These are phyloP conservation scores for Pyricularia sp. DNA, from an alignment of 2,329 filamentous ascomycete species.

Conservation along the genomic window DNA sequence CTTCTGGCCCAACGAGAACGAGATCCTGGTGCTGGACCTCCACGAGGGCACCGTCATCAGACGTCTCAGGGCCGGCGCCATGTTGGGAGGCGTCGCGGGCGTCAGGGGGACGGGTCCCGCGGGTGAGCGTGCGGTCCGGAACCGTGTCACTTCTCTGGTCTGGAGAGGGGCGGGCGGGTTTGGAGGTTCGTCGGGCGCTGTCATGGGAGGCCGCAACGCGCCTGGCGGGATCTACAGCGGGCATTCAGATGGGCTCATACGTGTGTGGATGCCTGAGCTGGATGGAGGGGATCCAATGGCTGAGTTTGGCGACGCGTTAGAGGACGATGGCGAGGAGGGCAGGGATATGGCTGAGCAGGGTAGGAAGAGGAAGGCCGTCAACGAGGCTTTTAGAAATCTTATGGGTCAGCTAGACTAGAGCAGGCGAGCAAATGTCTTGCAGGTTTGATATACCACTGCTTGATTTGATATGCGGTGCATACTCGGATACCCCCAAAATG, in stretches of 20 bases:
- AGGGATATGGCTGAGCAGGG: slow-evolving; percentile 35
- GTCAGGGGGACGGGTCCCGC: slow-evolving; percentile 23
- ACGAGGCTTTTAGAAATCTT: slow-evolving; percentile 71
- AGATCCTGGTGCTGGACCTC: slow-evolving; percentile 73
- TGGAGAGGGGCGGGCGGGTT: slow-evolving; percentile 61
- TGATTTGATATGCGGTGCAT: no score
- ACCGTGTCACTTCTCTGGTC: slow-evolving; percentile 63
- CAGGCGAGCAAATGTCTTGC: neutral
- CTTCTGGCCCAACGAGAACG: slow-evolving; percentile 72
- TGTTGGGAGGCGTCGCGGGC: neutral
- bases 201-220: slow-evolving; percentile 46
- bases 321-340: slow-evolving; percentile 26
- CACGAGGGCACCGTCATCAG: slow-evolving; percentile 67
- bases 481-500: no score
- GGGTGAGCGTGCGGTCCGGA: slow-evolving; percentile 48
- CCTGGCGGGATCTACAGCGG: slow-evolving; percentile 62
- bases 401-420: slow-evolving; percentile 40
- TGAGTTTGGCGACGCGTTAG: slow-evolving; percentile 35
- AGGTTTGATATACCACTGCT: neutral
- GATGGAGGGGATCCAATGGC: slow-evolving; percentile 23
- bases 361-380: slow-evolving; percentile 67
- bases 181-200: slow-evolving; percentile 45
- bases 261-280: slow-evolving; percentile 61
- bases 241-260: slow-evolving; percentile 76
- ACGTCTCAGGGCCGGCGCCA: slow-evolving; percentile 52